phyloP scores from a whole-genome alignment of 176 grass and related monocot genomes.

The Triticum urartu region DNA sequence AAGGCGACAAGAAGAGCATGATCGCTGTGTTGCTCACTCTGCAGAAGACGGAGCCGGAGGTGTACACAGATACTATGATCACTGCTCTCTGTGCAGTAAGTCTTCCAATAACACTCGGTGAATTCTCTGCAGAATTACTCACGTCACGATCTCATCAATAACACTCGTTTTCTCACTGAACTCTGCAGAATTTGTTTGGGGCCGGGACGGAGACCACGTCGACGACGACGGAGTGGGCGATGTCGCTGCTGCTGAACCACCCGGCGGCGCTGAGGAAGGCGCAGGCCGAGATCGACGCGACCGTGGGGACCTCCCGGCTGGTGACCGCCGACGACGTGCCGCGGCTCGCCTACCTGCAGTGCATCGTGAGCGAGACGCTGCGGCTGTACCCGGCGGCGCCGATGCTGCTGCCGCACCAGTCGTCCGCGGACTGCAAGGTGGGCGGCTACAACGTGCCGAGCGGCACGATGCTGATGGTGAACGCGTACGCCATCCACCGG shows the following conservation, averaged over 20 bases:
- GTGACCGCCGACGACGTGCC: conserved; percentile 45
- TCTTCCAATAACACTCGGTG: no score
- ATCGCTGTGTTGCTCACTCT: conserved; percentile 51
- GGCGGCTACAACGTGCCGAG: conserved; percentile 58
- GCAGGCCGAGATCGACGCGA: conserved; percentile 42
- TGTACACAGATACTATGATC: conserved; percentile 62
- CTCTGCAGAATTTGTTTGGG: conserved; percentile 36
- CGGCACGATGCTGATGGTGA: conserved; percentile 55
- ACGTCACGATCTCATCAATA: neutral
- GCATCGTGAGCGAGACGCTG: conserved; percentile 61
- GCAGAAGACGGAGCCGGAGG: conserved; percentile 55
- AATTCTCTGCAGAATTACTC: neutral
- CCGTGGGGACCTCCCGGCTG: conserved; percentile 36
- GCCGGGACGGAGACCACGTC: conserved; percentile 77
- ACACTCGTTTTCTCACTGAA: neutral
- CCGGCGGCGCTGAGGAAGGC: conserved; percentile 47
- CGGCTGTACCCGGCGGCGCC: conserved; percentile 58
- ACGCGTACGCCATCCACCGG: conserved; percentile 62
- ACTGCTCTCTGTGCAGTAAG: conserved; percentile 20
- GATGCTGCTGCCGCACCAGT: conserved; percentile 60
- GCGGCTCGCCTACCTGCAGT: conserved; percentile 43
- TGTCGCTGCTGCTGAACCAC: conserved; percentile 65
- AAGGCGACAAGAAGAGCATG: conserved; percentile 53
- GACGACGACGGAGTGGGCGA: conserved; percentile 54
- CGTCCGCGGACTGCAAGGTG: conserved; percentile 47